Evolutionary conservation across 257 asterid genomes (phyloP), one percentile per base, ranked within the genome.

Genomic region (Lycium ferocissimum): DNA sequence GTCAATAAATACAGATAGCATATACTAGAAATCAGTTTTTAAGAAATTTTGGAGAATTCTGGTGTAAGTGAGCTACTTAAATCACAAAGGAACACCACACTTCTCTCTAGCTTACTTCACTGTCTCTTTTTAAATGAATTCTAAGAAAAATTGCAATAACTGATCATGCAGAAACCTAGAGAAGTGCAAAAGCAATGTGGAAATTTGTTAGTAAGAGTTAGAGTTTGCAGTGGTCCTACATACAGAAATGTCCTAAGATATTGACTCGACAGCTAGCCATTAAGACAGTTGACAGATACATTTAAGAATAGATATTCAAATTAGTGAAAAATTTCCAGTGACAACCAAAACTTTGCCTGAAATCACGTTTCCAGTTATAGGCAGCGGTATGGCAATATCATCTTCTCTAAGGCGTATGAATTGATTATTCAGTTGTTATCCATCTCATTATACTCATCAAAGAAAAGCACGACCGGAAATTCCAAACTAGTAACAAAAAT

Each of bases 351-450:
- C 54, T 7, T 37, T 2, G 79, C 33, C 33, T 17, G 33, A 38
- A 15, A 70, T 38, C 79, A 3, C 8, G 14, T 38, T 40, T 66
- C 73, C 73, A 66, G 73, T 66, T 70, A 70, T 70, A 70, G 54
- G 53, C 53, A 70, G 78, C 51, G 15, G 78, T 70, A 1, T 38
- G 53, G 78, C 11, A 38, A 18, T 26, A 65, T 70, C 78, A 17
- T 17, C 26, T 70, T 70, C 54, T 70, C 53, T 38, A 70, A 17
- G 78, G 78, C 38, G 6, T 38, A 70, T 26, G 33, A 38, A 70
- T 40, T 70, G 26, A 8, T 70, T 38, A 70, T 38, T 38, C 78
- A 70, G 26, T 70, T 38, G 53, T 38, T 7, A 69, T 37, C 22
- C 78, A 69, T 69, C 22, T 15, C 7, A 14, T 70, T 37, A 38